Evolutionary conservation across 2,329 filamentous ascomycete species (phyloP), one percentile per base, ranked within the genome.

Genomic region (Trichophyton mentagrophytes): DNA sequence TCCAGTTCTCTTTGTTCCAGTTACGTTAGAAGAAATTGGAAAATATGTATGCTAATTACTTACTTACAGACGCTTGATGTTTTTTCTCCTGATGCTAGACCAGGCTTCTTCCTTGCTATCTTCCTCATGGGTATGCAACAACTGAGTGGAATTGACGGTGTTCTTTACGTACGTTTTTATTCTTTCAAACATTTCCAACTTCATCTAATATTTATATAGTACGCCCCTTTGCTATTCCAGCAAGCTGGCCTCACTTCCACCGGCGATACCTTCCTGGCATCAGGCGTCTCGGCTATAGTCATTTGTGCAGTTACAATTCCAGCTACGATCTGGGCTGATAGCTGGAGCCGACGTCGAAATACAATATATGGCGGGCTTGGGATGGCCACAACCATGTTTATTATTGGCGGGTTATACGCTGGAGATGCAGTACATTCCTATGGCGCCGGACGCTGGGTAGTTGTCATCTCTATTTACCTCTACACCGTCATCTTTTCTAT

Each of bases 41-140:
- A 30, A 30, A 7, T 30, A 7, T 7, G 20, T 47, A 25, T 47
- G 11, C 44, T 47, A 47, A 47, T 47, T 44, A 11, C 20, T 6
- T 33, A 4, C n/a, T 56, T 13, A 22, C 9, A 47, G 44, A 47
- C 22, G 8, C n/a, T 47, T 8, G 51, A 56, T 20, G 27, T 56
- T 4, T 36, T 56, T 38, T 56, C 51, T 38, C 17, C 27, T 6
- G 51, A 56, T 8, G 20, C 33, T n/a, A 17, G 51, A 15, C 27
- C 51, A 3, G 74, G 77, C 2, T 83, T 80, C 0, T 68, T 76
- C 0, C 69, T 85, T 17, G 82, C 78, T 0, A 73, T 82, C 0
- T 85, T 85, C 63, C 69, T 84, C 59, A 78, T 85, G 68, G 78
- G 75, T 1, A 82, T 84, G 76, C 77, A 82, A 36, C 84, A 86